Conservation (phyloP, 1,284 basidiomycete species). For the Phylloporus sp. region DNA sequence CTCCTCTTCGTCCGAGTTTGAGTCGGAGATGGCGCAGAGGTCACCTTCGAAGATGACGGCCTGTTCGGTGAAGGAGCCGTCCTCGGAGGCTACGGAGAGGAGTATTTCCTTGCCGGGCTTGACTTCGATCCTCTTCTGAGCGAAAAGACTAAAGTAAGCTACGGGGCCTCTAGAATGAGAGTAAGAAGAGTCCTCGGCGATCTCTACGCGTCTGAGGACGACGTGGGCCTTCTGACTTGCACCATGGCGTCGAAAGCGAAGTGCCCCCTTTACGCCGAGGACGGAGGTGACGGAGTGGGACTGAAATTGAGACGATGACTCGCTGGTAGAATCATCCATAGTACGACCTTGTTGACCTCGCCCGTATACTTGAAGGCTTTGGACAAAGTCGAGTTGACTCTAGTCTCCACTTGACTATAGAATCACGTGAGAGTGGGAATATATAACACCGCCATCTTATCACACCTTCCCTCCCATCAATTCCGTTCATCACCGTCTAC, state of each 20-base stretch:
- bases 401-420: background rate
- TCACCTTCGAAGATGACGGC: slow-evolving; percentile 61
- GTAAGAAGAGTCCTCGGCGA: slow-evolving; percentile 47
- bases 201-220: slow-evolving; percentile 57
- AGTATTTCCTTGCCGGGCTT: slow-evolving; percentile 70
- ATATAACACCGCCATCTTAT: background rate
- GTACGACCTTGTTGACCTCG: slow-evolving; percentile 16
- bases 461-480: background rate
- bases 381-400: slow-evolving; percentile 3
- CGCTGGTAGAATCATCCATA: slow-evolving; percentile 39
- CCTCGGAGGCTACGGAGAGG: slow-evolving; percentile 54
- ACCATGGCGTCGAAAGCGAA: slow-evolving; percentile 61
- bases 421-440: slow-evolving; percentile 29
- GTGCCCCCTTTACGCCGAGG: slow-evolving; percentile 55
- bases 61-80: slow-evolving; percentile 55
- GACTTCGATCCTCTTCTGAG: slow-evolving; percentile 65
- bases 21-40: slow-evolving; percentile 38
- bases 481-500: no score
- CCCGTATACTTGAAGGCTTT: slow-evolving; percentile 8
- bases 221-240: slow-evolving; percentile 63
- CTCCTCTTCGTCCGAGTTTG: slow-evolving; percentile 44
- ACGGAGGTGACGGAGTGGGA: slow-evolving; percentile 45
- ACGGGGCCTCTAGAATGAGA: slow-evolving; percentile 41
- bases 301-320: slow-evolving; percentile 22
- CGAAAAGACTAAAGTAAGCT: slow-evolving; percentile 62